Evolutionary conservation across 306 rosid species (phyloP), one percentile per base, ranked within the genome.

Genomic region (Acacia melanoxylon): DNA sequence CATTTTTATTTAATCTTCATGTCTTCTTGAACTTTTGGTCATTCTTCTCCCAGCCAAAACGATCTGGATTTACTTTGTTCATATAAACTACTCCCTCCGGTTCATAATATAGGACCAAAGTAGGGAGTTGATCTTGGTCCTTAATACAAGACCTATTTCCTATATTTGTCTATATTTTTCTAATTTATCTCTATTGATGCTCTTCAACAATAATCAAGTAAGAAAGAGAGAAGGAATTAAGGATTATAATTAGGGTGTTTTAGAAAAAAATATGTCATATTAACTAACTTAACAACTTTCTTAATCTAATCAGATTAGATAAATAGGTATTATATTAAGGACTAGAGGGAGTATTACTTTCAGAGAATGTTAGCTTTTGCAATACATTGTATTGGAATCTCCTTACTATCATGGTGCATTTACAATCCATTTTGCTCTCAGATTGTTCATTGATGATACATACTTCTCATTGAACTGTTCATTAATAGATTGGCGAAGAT

Each of bases 401-500:
- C 20, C 59, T 42, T 63, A 25, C 19, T 25, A 37, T 10, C 48
- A 27, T 54, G 51, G 19, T 15, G 42, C 72, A 63, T 29, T 63
- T 63, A 63, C n/a, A 5, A 63, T 63, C 69, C 19, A 62, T 25
- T 27, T 62, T 25, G 8, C 19, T 62, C 20, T 5, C 19, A 2
- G n/a, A 5, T 13, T 5, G 20, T 15, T 29, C 69, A 12, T 59
- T 25, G 16, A 22, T 58, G 65, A 22, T 11, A 24, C 19, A 4
- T 27, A 10, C 16, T 22, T 65, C 37, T 13, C 51, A 41, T 13
- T 42, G 56, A 79, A 56, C 75, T 83, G 49, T 76, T 77, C 3
- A 31, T 87, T 77, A 15, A 31, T 87, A 94, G 98, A 92, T 95
- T 82, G 99, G 98, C 35, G 89, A 80, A 61, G 94, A 93, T 80